Conservation (phyloP, 345 rosid species). For the Citrus mangshanensis region DNA sequence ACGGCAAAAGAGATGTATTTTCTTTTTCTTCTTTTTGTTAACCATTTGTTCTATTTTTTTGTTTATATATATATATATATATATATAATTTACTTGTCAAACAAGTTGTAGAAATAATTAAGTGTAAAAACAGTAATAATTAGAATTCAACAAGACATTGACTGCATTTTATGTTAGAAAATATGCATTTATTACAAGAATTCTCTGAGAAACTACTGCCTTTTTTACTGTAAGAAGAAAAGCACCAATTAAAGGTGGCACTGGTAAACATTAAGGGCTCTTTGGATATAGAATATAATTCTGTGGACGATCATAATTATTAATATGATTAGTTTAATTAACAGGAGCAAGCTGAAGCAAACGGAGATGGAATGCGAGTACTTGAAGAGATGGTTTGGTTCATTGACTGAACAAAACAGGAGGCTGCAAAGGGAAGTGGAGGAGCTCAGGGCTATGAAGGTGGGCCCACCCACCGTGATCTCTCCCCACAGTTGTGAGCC, state of each 20-base stretch:
- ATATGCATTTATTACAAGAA: constrained; percentile 16
- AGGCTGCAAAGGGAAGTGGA: constrained; percentile 88
- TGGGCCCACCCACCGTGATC: constrained; percentile 52
- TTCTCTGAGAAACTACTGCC: not conserved
- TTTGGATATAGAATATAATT: not conserved
- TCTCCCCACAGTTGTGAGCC: constrained; percentile 53
- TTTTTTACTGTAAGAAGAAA: not conserved
- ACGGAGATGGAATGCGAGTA: constrained; percentile 96
- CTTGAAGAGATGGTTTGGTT: constrained; percentile 89
- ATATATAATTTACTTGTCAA: not conserved
- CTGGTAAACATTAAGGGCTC: not conserved
- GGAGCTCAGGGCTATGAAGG: constrained; percentile 86
- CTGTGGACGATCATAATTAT: not conserved
- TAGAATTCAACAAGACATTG: constrained; percentile 8
- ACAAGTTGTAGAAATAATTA: not conserved
- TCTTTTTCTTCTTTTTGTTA: too few species aligned
- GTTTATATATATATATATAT: not conserved
- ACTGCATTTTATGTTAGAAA: constrained; percentile 1
- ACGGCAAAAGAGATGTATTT: not conserved
- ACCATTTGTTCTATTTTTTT: not conserved
- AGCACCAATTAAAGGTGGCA: not conserved
- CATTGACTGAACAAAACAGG: constrained; percentile 87
- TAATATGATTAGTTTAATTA: not conserved
- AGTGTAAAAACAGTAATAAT: not conserved
- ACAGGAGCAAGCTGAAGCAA: constrained; percentile 94